Conservation (phyloP, 2,329 filamentous ascomycete species). For the Colletotrichum shisoi region DNA sequence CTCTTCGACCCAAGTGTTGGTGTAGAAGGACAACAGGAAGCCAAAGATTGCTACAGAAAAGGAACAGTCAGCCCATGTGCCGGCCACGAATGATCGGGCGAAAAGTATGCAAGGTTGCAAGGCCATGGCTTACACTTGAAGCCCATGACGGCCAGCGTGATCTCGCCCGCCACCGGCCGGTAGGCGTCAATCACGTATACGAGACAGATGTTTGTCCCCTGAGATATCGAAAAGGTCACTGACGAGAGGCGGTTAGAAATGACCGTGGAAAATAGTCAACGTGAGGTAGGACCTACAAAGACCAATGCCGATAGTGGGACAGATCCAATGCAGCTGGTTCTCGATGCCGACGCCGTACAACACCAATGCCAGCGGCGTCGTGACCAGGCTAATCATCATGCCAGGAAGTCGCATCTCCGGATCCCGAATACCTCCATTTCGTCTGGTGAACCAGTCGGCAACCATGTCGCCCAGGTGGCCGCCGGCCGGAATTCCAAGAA, state of each 20-base stretch:
- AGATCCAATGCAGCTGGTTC: conserved; percentile 61
- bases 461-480: conserved; percentile 58
- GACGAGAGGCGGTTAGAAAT: conserved; percentile 25
- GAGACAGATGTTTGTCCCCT: conserved; percentile 63
- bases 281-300: conserved; percentile 53
- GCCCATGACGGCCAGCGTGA: conserved; percentile 60
- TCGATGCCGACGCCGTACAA: conserved; percentile 59
- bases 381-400: conserved; percentile 59
- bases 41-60: conserved; percentile 58
- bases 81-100: conserved; percentile 6
- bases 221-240: conserved; percentile 65
- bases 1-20: conserved; percentile 63
- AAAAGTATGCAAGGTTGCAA: background rate
- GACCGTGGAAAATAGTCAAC: background rate
- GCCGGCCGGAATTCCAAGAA: conserved; percentile 59
- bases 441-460: conserved; percentile 58
- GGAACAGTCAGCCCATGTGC: conserved; percentile 25
- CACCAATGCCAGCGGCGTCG: conserved; percentile 56
- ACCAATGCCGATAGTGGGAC: conserved; percentile 62
- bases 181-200: conserved; percentile 67
- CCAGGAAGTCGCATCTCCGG: conserved; percentile 68
- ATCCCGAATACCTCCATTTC: conserved; percentile 64
- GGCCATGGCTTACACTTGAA: conserved; percentile 59
- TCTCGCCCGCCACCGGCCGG: conserved; percentile 64
- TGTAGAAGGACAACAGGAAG: conserved; percentile 67